These are phyloP conservation scores for Cichorium intybus DNA, from an alignment of 140 eudicot species.

Conservation along the genomic window DNA sequence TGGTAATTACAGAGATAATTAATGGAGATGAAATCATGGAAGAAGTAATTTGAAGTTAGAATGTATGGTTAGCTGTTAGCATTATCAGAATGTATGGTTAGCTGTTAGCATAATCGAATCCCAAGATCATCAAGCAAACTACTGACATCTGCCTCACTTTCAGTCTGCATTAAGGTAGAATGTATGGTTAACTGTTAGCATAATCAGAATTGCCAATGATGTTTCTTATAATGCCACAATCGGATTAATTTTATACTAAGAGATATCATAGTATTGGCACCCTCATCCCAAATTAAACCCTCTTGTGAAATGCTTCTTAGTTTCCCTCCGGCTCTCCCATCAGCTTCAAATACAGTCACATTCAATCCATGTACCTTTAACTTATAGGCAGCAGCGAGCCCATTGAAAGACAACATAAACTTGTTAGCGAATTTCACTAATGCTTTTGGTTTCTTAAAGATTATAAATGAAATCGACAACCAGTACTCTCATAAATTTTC, in stretches of 20 bases:
- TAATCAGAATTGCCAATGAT: not conserved
- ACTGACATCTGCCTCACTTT: conserved; percentile 71
- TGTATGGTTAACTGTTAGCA: conserved; percentile 13
- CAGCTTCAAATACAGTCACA: conserved; percentile 91
- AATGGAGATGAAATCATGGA: no score
- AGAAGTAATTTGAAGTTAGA: no score
- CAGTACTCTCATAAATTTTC: no score
- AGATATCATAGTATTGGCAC: conserved; percentile 93
- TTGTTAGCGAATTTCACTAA: conserved; percentile 5
- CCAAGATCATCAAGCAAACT: conserved; percentile 83
- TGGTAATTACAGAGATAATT: no score
- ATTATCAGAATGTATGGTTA: no score
- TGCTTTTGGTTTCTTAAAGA: conserved; percentile 9
- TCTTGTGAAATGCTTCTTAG: conserved; percentile 60
- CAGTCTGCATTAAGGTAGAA: conserved; percentile 58
- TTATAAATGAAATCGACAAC: no score
- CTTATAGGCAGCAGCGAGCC: conserved; percentile 97
- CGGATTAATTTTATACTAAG: not conserved
- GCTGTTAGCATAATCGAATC: no score
- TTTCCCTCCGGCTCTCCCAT: conserved; percentile 86
- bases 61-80: no score
- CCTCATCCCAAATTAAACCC: conserved; percentile 95
- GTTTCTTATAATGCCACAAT: not conserved
- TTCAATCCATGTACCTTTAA: conserved; percentile 67
- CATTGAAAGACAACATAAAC: conserved; percentile 40